Percentiles rank a stretch among this genome's conserved stretches.
phyloP scores from a whole-genome alignment of 306 rosid genomes.

The Canavalia ensiformis region DNA sequence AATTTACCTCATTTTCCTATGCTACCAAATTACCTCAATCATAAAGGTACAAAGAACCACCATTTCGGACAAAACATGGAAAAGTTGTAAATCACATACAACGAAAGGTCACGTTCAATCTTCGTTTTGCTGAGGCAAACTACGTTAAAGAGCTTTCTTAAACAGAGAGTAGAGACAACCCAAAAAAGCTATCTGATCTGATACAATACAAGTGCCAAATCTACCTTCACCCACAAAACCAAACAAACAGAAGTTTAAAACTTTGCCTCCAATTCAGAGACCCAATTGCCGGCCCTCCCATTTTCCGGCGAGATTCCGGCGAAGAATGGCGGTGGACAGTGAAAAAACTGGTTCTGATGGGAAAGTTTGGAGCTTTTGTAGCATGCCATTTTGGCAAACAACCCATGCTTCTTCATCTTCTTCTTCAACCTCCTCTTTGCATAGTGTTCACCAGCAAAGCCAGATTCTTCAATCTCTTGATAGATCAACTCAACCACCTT shows the following conservation, averaged over 20 bases:
- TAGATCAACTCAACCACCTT: conserved; percentile 55
- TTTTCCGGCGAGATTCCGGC: conserved; percentile 45
- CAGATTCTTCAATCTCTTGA: conserved; percentile 67
- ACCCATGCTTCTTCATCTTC: conserved; percentile 61
- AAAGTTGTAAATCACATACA: conserved; percentile 39
- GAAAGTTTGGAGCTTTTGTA: conserved; percentile 76
- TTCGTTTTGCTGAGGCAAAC: conserved; percentile 47
- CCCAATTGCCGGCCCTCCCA: conserved; percentile 47
- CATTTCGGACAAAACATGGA: conserved; percentile 53
- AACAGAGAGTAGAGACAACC: conserved; percentile 45
- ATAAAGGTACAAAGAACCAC: conserved; percentile 53
- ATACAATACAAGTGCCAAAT: conserved; percentile 40
- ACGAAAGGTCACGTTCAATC: conserved; percentile 62
- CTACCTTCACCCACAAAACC: conserved; percentile 41
- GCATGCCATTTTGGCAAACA: conserved; percentile 85
- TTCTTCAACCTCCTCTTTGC: conserved; percentile 54
- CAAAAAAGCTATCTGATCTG: conserved; percentile 40
- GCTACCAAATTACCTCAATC: conserved; percentile 21
- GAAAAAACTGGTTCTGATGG: conserved; percentile 69
- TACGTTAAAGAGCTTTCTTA: conserved; percentile 50
- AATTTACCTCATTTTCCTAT: not conserved
- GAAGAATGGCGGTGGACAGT: conserved; percentile 68
- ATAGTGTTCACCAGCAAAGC: conserved; percentile 56
- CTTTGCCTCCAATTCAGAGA: conserved; percentile 39
- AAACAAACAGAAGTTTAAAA: conserved; percentile 41